Percentiles rank a stretch among this genome's conserved stretches.
phyloP scores from a whole-genome alignment of 371 early-diverging fungal species.

The Blyttiomyces sp. region DNA sequence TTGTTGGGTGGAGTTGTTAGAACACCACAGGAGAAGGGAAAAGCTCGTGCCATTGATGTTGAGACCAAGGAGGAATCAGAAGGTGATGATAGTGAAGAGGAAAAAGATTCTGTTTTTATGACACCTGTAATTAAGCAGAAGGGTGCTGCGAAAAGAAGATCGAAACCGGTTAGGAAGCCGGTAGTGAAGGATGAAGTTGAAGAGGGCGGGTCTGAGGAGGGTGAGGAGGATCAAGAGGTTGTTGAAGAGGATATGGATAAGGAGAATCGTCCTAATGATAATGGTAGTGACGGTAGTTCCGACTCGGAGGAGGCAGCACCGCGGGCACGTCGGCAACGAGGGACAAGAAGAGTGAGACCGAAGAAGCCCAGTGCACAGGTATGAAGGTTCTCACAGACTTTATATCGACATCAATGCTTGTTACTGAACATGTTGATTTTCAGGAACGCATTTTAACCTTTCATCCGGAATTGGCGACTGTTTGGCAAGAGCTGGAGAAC shows the following conservation, averaged over 20 bases:
- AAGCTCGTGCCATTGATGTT: no score
- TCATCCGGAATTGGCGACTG: constrained; percentile 60
- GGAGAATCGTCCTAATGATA: background rate
- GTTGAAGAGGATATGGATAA: background rate
- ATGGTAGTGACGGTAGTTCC: background rate
- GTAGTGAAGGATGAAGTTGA: no score
- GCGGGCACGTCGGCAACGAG: background rate
- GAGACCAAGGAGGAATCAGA: background rate
- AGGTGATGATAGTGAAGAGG: background rate
- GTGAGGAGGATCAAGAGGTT: background rate
- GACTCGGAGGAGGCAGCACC: background rate
- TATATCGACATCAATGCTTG: background rate
- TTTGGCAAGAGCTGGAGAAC: constrained; percentile 65
- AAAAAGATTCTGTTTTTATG: no score
- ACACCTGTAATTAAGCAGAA: no score
- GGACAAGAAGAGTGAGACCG: background rate
- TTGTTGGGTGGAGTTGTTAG: no score
- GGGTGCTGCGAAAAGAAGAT: no score
- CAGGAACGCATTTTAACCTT: constrained; percentile 12
- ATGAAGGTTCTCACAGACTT: background rate
- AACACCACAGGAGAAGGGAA: no score
- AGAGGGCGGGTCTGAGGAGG: no score
- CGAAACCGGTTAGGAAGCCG: no score
- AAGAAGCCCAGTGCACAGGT: constrained; percentile 3
- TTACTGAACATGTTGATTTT: background rate